Base-by-base conservation (phyloP, 495 filamentous ascomycete genomes). In the Penicillium silybi region DNA sequence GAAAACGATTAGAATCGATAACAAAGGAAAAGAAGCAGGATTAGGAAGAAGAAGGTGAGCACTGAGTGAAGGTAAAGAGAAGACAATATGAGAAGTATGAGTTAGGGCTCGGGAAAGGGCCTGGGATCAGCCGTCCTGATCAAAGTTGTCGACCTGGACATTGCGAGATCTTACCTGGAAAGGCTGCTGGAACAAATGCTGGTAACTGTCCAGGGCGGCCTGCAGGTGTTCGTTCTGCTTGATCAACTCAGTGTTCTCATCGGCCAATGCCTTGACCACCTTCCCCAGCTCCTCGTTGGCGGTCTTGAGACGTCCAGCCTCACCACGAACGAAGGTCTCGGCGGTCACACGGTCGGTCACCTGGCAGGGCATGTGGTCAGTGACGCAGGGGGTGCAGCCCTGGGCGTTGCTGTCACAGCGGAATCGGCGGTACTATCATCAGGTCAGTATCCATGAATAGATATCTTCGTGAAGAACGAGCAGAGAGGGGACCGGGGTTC, bases 331-430 rank as follows among this genome's bases (percentile, higher is more conserved):
- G 25, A 82, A 83, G 13, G 90, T 87, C 49, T 87, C 83, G 22
- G 87, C 87, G n/a, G 88, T 92, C 56, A 93, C 89, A 25, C 87
- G 82, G 66, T 96, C 91, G 13, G 90, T 95, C 9, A 90, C 87
- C 59, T 80, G 81, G 68, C 90, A 96, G 50, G 84, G 79, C 44
- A 83, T 79, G 54, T 82, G 81, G 48, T 83, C 83, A 63, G 84
- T 81, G 53, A 80, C 70, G 68, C 90, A 95, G 53, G 86, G 82
- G 52, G 81, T 82, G 61, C 90, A 95, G 40, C 89, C 88, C 42
- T 82, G 81, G 25, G 80, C 74, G 23, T 83, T 70, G 29, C 79
- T 82, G 69, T 95, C 90, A 74, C 90, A 95, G 52, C 85, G 81
- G 46, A 93, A 91, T 68, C 92, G 92, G 22, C 90, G 84, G 35